Conservation (phyloP, 2,329 filamentous ascomycete genomes). For the Golovinomyces cichoracearum region DNA sequence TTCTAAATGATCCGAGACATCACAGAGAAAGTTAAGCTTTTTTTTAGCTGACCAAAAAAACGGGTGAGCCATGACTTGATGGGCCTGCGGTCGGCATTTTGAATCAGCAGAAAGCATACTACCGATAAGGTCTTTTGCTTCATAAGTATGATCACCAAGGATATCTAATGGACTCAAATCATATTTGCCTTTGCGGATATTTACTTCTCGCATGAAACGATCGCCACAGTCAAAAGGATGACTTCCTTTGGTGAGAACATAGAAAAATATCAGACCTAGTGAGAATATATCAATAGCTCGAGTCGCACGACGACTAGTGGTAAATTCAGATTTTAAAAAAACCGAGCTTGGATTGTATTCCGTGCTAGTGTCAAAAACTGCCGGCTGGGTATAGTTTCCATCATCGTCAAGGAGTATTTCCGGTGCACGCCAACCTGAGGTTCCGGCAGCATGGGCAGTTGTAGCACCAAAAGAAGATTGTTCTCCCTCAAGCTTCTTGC, state of each 20-base stretch:
- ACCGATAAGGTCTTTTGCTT: conserved; percentile 64
- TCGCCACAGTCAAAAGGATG: conserved; percentile 91
- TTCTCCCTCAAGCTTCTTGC: conserved; percentile 85
- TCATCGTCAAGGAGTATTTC: conserved; percentile 71
- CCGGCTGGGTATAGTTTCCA: conserved; percentile 21
- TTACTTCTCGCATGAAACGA: conserved; percentile 84
- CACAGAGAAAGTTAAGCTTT: conserved; percentile 73
- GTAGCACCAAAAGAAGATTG: conserved; percentile 89
- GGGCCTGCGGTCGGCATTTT: conserved; percentile 39
- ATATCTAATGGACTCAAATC: conserved; percentile 44
- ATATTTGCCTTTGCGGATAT: conserved; percentile 76
- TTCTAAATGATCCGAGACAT: conserved; percentile 90
- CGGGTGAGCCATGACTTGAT: conserved; percentile 66
- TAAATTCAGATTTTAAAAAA: conserved; percentile 30
- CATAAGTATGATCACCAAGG: conserved; percentile 59
- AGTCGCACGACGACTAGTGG: conserved; percentile 49
- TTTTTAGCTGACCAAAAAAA: conserved; percentile 93
- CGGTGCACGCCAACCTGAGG: conserved; percentile 85
- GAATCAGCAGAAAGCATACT: conserved; percentile 43
- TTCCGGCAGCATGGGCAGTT: conserved; percentile 77
- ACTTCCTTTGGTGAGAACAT: conserved; percentile 74
- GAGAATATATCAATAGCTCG: conserved; percentile 95
- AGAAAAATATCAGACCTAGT: conserved; percentile 92
- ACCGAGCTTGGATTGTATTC: conserved; percentile 35
- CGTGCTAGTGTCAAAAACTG: conserved; percentile 24